phyloP scores from a whole-genome alignment of 2,329 filamentous ascomycete genomes.

The Colletotrichum gigasporum region DNA sequence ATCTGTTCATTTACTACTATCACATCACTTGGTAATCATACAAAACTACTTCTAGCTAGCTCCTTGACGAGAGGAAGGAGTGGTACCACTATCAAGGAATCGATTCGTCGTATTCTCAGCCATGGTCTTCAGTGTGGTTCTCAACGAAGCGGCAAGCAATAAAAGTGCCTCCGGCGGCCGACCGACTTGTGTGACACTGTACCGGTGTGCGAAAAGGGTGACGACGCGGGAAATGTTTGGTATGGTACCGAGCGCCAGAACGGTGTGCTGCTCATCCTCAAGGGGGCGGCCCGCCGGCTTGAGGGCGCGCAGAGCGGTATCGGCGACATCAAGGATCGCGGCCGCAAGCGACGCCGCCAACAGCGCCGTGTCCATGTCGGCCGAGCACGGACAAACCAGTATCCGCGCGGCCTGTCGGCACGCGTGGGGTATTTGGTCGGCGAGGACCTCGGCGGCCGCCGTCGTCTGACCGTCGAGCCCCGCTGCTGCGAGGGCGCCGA shows the following conservation, averaged over 20 bases:
- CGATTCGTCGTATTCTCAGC: background rate
- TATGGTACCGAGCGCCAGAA: background rate
- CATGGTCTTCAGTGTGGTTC: background rate
- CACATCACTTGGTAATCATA: no score
- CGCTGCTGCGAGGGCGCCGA: background rate
- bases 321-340: background rate
- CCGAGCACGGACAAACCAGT: background rate
- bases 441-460: background rate
- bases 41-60: no score
- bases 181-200: background rate
- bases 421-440: background rate
- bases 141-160: background rate
- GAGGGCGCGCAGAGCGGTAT: background rate
- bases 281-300: background rate
- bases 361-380: background rate
- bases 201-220: background rate
- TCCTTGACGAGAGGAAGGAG: no score
- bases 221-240: background rate
- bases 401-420: background rate
- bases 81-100: background rate
- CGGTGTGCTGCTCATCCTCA: background rate
- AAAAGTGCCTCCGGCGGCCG: background rate
- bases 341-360: background rate
- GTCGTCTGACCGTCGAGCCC: background rate
- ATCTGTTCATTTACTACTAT: no score